Base-by-base conservation (phyloP, 768 basidiomycete species). In the Macrolepiota dolichaula region DNA sequence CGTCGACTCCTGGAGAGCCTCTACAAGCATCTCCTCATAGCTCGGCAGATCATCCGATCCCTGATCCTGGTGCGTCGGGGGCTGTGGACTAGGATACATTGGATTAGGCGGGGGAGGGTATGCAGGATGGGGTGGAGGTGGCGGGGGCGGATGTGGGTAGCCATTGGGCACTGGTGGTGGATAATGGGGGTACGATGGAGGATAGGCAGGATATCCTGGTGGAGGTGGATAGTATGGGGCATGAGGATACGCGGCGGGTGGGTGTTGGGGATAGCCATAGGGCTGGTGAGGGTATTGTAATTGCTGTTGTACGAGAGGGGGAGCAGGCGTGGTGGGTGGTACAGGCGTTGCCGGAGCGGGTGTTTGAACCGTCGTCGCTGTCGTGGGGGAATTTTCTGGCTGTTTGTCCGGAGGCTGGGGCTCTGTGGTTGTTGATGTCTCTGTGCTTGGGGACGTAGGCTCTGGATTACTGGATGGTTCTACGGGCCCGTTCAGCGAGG, bases 11-110 rank as follows among this genome's bases (percentile, higher is more conserved):
- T 77, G 73, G 25, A 95, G 75, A 0, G 91, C 92, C 68, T 91
- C 89, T 11, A 88, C 89, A 17, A 94, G 90, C 93, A 95, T 95
- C 63, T 94, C 92, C 68, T 95, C 92, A 60, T 95, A 95, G 64
- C 88, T 90, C 6, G 92, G 92, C 52, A 94, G 78, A 66, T 92
- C 83, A 32, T 83, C 82, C 9, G 70, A 68, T 4, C 70, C 64
- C 42, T 65, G 65, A 24, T 66, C 73, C 37, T 72, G 66, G 42
- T 66, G 70, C 37, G 70, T 71, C 12, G 70, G 66, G 11, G 70
- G 66, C 4, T 73, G 65, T 38, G 67, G 66, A 44, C 65, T 57
- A 1, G 69, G 65, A 51, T 68, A 68, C 51, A 65, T 40, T 35
- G 70, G 60, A 17, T 77, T 73, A 1, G 73, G 63, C 52, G 70